A percentile compares a stretch with the other conserved stretches of the same genome.
phyloP scores from a whole-genome alignment of 2,329 filamentous ascomycete genomes.

The Beauveria varroae region DNA sequence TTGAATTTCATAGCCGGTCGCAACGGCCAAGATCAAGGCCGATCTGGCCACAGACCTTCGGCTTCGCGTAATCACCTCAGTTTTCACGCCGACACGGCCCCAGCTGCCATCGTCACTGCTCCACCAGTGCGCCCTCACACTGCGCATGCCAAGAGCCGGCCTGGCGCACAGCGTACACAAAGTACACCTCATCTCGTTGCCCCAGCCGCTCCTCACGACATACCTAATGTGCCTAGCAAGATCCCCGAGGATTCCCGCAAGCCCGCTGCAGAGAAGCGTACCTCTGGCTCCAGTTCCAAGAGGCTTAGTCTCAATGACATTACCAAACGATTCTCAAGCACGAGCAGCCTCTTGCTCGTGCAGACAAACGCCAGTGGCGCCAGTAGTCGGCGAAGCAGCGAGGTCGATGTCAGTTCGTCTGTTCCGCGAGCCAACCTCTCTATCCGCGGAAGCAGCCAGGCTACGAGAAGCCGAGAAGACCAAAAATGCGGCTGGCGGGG shows the following conservation, averaged over 20 bases:
- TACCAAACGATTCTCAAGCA: slow-evolving; percentile 52
- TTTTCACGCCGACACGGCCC: slow-evolving; percentile 21
- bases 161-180: slow-evolving; percentile 36
- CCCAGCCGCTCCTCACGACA: slow-evolving; percentile 18
- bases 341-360: slow-evolving; percentile 51
- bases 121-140: slow-evolving; percentile 43
- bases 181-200: slow-evolving; percentile 41
- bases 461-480: slow-evolving; percentile 27
- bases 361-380: slow-evolving; percentile 46
- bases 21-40: slow-evolving; percentile 21
- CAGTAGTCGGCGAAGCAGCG: slow-evolving; percentile 42
- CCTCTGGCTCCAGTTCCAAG: slow-evolving; percentile 48
- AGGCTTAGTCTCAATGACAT: slow-evolving; percentile 55
- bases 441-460: slow-evolving; percentile 29
- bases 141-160: slow-evolving; percentile 41
- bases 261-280: slow-evolving; percentile 37
- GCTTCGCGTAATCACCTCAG: slow-evolving; percentile 25
- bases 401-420: slow-evolving; percentile 33
- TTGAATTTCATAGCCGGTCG: slow-evolving; percentile 43
- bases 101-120: slow-evolving; percentile 14
- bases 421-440: slow-evolving; percentile 32
- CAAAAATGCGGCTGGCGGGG: slow-evolving; percentile 48
- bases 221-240: slow-evolving; percentile 18
- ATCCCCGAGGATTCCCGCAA: slow-evolving; percentile 27
- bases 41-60: slow-evolving; percentile 26